Conservation (phyloP, 2,329 filamentous ascomycete species). For the Neoscytalidium dimidiatum region DNA sequence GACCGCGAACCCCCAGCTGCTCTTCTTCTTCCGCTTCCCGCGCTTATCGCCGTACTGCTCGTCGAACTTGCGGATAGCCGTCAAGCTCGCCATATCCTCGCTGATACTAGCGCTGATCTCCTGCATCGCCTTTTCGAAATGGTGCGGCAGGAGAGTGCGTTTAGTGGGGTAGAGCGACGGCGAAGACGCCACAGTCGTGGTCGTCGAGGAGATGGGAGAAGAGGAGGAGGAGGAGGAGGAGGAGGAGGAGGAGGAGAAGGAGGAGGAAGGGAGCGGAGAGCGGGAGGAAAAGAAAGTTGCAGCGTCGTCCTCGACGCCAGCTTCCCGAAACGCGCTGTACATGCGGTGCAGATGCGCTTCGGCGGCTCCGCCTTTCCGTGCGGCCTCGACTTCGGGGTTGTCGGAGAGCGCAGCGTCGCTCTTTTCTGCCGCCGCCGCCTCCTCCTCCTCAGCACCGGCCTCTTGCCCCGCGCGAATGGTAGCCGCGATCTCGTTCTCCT, state of each 20-base stretch:
- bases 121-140: slow-evolving; percentile 83
- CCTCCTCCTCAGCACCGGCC: background rate
- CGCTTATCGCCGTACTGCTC: slow-evolving; percentile 88
- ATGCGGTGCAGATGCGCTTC: no score
- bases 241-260: no score
- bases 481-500: slow-evolving; percentile 58
- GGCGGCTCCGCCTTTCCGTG: no score
- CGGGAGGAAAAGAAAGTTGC: no score
- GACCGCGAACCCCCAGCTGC: slow-evolving; percentile 52
- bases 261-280: background rate
- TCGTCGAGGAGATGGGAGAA: background rate
- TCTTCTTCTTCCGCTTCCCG: slow-evolving; percentile 61
- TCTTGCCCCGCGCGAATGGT: background rate
- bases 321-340: no score
- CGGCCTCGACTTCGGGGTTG: no score
- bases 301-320: background rate
- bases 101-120: slow-evolving; percentile 92
- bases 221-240: background rate
- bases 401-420: background rate
- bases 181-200: background rate
- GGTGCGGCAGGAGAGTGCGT: slow-evolving; percentile 64
- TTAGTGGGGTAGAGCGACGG: slow-evolving; percentile 33
- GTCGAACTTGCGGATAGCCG: slow-evolving; percentile 90
- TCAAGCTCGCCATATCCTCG: slow-evolving; percentile 87
- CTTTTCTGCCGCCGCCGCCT: background rate